Conservation (phyloP, 2,329 filamentous ascomycete species). For the Fusarium buharicum region DNA sequence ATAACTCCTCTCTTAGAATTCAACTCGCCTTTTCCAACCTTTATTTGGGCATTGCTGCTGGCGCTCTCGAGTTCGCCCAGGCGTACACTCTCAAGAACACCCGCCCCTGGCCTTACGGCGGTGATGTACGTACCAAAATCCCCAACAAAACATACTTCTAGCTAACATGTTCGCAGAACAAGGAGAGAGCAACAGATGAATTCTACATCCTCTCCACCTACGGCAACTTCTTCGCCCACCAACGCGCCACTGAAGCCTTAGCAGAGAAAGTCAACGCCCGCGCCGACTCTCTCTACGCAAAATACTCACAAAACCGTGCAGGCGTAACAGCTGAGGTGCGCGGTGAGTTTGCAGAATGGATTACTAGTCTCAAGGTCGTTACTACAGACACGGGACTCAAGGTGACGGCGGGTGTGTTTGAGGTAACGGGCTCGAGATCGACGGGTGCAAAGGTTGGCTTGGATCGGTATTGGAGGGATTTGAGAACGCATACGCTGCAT, state of each 20-base stretch:
- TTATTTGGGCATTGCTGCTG: too few relatives aligned
- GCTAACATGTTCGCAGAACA: slow-evolving; percentile 51
- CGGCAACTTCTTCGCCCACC: slow-evolving; percentile 71
- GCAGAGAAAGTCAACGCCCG: slow-evolving; percentile 65
- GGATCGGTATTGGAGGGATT: slow-evolving; percentile 66
- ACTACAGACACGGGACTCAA: slow-evolving; percentile 66
- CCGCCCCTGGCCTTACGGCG: slow-evolving; percentile 70
- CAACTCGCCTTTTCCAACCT: too few relatives aligned
- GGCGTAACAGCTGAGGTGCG: slow-evolving; percentile 62
- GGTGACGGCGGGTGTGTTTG: slow-evolving; percentile 61
- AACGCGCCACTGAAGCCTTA: slow-evolving; percentile 66
- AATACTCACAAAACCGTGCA: slow-evolving; percentile 50
- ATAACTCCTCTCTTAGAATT: too few relatives aligned
- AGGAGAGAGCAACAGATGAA: slow-evolving; percentile 67
- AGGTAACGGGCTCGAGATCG: slow-evolving; percentile 64
- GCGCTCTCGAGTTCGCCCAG: slow-evolving; percentile 57
- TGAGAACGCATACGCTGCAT: slow-evolving; percentile 71
- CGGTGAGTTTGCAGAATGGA: slow-evolving; percentile 70
- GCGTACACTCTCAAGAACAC: slow-evolving; percentile 66
- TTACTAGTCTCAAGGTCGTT: slow-evolving; percentile 43
- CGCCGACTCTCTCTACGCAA: slow-evolving; percentile 58
- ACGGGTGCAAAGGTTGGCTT: slow-evolving; percentile 68
- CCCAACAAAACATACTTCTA: rapidly evolving
- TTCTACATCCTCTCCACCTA: slow-evolving; percentile 74
- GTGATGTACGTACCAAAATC: slow-evolving; percentile 57